Evolutionary conservation across 2,329 filamentous ascomycete species (phyloP).

Genomic region (Thielaviopsis populi): DNA sequence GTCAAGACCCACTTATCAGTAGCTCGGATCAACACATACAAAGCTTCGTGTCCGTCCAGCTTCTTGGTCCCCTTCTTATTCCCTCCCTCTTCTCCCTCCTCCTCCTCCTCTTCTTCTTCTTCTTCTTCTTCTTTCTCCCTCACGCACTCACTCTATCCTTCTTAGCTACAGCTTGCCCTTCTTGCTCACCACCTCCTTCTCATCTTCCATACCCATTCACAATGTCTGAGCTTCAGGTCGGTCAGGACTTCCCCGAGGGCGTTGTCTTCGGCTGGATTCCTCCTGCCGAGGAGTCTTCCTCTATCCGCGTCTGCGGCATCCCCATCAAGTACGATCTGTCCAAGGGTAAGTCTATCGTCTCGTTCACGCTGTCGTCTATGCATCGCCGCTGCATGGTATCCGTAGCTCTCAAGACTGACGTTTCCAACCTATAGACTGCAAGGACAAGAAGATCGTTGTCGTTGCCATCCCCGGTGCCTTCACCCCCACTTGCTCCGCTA

Average conservation of each 20-base stretch:
- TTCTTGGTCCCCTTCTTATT: neutral
- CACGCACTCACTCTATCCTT: neutral
- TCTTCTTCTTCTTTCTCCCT: neutral
- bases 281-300: conserved; percentile 51
- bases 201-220: conserved; percentile 17
- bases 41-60: neutral
- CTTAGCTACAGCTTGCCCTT: neutral
- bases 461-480: conserved; percentile 55
- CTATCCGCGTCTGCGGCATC: conserved; percentile 61
- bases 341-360: conserved; percentile 37
- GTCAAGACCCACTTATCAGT: conserved; percentile 1
- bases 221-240: conserved; percentile 56
- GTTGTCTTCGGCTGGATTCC: conserved; percentile 76
- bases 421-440: conserved; percentile 30
- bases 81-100: too few relatives aligned
- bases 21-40: conserved; percentile 7
- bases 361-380: conserved; percentile 2
- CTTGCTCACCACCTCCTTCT: neutral
- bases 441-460: conserved; percentile 41
- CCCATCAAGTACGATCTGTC: conserved; percentile 66
- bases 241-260: conserved; percentile 68
- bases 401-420: neutral
- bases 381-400: neutral
- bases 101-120: conserved; percentile 1
- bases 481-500: conserved; percentile 71